These are phyloP conservation scores for Draba incana DNA, from an alignment of 345 rosid species.

Conservation along the genomic window DNA sequence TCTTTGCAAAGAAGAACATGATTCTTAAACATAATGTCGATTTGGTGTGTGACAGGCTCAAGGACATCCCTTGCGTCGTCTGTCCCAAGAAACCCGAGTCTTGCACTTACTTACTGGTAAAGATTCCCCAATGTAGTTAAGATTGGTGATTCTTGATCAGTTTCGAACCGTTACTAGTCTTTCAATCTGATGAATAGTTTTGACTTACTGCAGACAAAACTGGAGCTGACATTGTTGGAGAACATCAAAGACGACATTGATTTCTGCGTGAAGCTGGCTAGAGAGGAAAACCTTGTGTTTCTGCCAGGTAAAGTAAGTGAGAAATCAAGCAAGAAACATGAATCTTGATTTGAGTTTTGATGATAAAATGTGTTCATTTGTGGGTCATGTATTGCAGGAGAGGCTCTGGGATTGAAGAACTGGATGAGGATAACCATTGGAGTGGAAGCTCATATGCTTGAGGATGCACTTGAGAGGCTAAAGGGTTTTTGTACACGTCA, in stretches of 20 bases:
- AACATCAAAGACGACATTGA: conserved; percentile 65
- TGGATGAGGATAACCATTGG: conserved; percentile 73
- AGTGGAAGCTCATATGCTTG: conserved; percentile 59
- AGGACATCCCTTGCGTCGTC: conserved; percentile 63
- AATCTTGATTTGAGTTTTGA: conserved; percentile 16
- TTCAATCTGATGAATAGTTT: not conserved
- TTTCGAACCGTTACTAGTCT: not conserved
- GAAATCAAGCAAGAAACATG: not conserved
- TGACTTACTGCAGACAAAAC: conserved; percentile 52
- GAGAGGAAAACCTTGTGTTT: conserved; percentile 72
- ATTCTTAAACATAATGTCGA: conserved; percentile 55
- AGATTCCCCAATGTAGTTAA: conserved; percentile 6
- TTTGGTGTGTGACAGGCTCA: conserved; percentile 50
- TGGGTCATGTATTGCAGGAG: conserved; percentile 48
- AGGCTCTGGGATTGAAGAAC: conserved; percentile 62
- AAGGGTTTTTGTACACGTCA: conserved; percentile 64
- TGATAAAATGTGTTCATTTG: conserved; percentile 7
- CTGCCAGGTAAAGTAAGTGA: conserved; percentile 57
- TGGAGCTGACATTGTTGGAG: conserved; percentile 58
- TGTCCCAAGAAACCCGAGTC: conserved; percentile 70
- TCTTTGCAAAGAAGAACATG: conserved; percentile 55
- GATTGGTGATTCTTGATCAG: conserved; percentile 3
- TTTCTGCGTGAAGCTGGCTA: conserved; percentile 63
- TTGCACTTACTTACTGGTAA: conserved; percentile 71
- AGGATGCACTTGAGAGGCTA: conserved; percentile 66